Evolutionary conservation across 2,329 filamentous ascomycete genomes (phyloP), one percentile per base, ranked within the genome.

Genomic region (Aspergillus spinulosporus): DNA sequence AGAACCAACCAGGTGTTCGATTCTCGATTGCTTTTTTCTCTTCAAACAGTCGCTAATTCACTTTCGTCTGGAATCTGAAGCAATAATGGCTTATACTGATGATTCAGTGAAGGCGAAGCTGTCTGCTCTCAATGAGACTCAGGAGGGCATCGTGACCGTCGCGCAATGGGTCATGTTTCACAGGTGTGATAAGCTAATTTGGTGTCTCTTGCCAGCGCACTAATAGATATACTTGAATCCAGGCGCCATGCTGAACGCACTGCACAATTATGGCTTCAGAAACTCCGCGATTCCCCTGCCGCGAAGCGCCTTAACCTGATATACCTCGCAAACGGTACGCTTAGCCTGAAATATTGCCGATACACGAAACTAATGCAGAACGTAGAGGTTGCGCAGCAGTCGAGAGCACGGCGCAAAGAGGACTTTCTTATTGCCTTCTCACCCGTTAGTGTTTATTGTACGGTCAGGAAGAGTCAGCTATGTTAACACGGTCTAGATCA

Each of bases 121-220:
- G 53, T 95, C 92, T 32, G 90, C 92, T 42, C 84, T 99, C 60
- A 97, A 96, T 75, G 95, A 99, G 77, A 96, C 92, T 8, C 93
- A 99, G 73, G 94, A 99, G 72, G 95, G 92, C 76, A 97, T 99
- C 69, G 86, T 96, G 59, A 93, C 90, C 34, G 92, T 96, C 60
- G 92, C 94, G 56, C 93, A 97, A 86, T 99, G 95, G 95, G 94
- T 99, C 60, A 95, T 99, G 88, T 99, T 99, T 73, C 93, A 99
- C 77, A 88, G 92, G 92, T 96, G 54, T 52, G 44, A 47, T 37
- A 36, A 15, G 14, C 8, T 21, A 26, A 21, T 21, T 21, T 21
- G 32, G 21, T 29, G 12, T 39, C n/a, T 15, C 28, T 21, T 52
- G 28, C 32, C 4, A 28, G 15, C 40, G 36, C 49, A 39, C 62